Evolutionary conservation across 148 eudicot genomes (phyloP), one percentile per base, ranked within the genome.

Genomic region (Rhododendron henanense): DNA sequence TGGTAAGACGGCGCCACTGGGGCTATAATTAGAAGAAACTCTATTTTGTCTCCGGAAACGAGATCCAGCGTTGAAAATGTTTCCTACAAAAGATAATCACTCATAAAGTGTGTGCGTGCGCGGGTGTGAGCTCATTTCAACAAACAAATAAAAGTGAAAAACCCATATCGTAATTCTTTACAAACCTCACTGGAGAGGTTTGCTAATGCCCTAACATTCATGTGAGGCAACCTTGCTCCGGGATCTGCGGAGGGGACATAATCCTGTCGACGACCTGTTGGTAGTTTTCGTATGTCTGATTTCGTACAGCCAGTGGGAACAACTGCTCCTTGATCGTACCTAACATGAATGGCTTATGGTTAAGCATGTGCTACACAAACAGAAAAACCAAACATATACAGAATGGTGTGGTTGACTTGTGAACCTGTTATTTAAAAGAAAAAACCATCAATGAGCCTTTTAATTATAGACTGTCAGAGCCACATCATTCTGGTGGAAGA

Each of bases 161-260:
- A 50, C 23, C 2, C 23, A 5, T 33, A 50, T 37, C 11, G 5
- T 41, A 44, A 44, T 78, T 23, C 35, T 47, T 8, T 10, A 78
- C 83, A 81, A 89, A 97, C 99, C 98, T 92, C 84, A 47, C 61
- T 86, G 82, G 84, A 81, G 53, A 39, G 82, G 55, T 87, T 79
- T 31, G 92, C 88, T 61, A 92, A 82, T n/a, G 81, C 76, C 85
- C 89, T 92, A 63, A 97, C 59, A 73, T 86, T 91, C 95, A 93
- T 94, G 89, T 95, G 98, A 67, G 99, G 99, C 89, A 97, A 92
- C 90, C 96, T 93, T 71, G 96, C 93, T 28, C 99, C 99, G 53
- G 98, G 98, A 78, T 91, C 91, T 59, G 98, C 89, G 18, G 92
- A 93, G 57, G 99, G 98, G 79, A 93, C 87, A 86, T 93, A 97